Evolutionary conservation across 805 yeast species (phyloP).

Genomic region (Ogataea degrootiae): DNA sequence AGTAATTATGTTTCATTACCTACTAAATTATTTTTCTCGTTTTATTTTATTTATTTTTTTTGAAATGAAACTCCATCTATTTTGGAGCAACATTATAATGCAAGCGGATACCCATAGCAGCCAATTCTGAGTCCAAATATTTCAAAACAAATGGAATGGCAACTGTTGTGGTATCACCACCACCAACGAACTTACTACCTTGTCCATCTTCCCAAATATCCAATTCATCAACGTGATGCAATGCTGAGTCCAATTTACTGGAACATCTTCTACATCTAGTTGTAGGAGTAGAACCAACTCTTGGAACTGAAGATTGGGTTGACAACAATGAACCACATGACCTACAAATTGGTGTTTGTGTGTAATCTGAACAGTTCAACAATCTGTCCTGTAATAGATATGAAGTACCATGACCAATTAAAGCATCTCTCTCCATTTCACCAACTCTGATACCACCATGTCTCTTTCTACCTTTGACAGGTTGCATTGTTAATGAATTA

Average conservation of each 20-base stretch:
- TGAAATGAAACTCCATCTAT: constrained; percentile 10
- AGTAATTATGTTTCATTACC: not conserved
- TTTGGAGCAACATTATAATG: constrained; percentile 78
- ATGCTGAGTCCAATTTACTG: constrained; percentile 54
- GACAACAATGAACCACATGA: constrained; percentile 89
- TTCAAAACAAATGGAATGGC: constrained; percentile 96
- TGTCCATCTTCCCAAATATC: constrained; percentile 97
- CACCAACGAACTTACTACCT: constrained; percentile 88
- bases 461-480: constrained; percentile 98
- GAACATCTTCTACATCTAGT: constrained; percentile 93
- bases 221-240: constrained; percentile 55
- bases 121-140: constrained; percentile 88
- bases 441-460: constrained; percentile 99
- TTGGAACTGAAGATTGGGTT: constrained; percentile 86
- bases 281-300: constrained; percentile 75
- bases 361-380: constrained; percentile 91
- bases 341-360: constrained; percentile 87
- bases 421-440: constrained; percentile 99
- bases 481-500: constrained; percentile 95
- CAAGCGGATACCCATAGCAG: constrained; percentile 97
- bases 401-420: constrained; percentile 97
- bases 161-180: constrained; percentile 88
- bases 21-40: not conserved
- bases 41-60: not conserved
- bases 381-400: constrained; percentile 91